Conservation (phyloP, 2,329 filamentous ascomycete species). For the Pyrenophora tritici-repentis region DNA sequence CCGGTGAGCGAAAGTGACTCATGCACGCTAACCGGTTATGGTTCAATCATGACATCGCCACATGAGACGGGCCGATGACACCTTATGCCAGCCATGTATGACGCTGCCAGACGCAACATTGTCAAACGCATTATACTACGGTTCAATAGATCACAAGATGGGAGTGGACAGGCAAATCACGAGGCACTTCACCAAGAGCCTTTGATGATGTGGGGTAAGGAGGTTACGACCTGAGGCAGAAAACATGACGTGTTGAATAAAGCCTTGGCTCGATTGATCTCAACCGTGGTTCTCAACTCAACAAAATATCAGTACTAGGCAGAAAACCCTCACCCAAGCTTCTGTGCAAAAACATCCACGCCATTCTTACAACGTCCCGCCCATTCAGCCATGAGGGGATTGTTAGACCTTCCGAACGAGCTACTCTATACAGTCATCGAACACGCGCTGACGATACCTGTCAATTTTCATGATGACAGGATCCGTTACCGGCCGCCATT, state of each 20-base stretch:
- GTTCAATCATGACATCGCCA: slow-evolving; percentile 17
- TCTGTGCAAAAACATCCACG: neutral
- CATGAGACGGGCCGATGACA: neutral
- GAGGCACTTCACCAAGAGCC: neutral
- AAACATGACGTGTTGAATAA: no score
- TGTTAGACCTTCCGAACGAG: slow-evolving; percentile 18
- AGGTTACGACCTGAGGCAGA: neutral
- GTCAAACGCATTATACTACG: neutral
- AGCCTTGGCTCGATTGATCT: no score
- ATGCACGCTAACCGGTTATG: slow-evolving; percentile 25
- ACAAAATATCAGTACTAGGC: no score
- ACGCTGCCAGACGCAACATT: neutral
- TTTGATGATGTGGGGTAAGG: neutral
- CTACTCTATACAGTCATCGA: slow-evolving; percentile 15
- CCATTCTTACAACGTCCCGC: neutral
- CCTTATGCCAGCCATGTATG: neutral
- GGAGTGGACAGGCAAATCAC: neutral
- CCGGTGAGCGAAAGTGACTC: slow-evolving; percentile 34
- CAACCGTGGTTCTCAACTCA: no score
- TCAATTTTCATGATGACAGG: neutral
- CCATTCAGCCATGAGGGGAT: slow-evolving; percentile 7
- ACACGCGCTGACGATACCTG: slow-evolving; percentile 1
- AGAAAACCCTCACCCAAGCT: no score
- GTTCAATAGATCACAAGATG: no score
- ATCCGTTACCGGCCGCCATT: neutral